Evolutionary conservation across 257 asterid species (phyloP).

Genomic region (Thymus quinquecostatus): DNA sequence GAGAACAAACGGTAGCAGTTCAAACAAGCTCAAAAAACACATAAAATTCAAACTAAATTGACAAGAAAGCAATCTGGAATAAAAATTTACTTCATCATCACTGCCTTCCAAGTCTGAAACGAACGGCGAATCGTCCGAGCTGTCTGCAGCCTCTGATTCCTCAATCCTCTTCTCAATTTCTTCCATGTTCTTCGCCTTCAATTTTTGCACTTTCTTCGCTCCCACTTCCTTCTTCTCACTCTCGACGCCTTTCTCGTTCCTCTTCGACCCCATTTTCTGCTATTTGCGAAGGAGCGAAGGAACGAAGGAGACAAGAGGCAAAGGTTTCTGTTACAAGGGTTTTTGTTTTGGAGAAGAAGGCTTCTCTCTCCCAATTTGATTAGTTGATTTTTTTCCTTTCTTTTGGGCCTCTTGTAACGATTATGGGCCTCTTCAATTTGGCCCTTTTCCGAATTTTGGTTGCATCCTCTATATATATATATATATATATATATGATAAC

Average conservation of each 20-base stretch:
- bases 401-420: too few species aligned
- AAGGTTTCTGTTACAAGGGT: too few species aligned
- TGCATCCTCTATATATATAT: too few species aligned
- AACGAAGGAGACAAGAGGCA: neutral
- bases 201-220: slow-evolving; percentile 21
- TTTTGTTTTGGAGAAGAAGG: neutral
- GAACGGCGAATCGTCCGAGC: slow-evolving; percentile 45
- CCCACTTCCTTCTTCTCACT: neutral
- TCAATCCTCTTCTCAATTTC: slow-evolving; percentile 35
- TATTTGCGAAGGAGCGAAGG: neutral
- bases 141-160: slow-evolving; percentile 31
- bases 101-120: slow-evolving; percentile 36
- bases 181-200: slow-evolving; percentile 28
- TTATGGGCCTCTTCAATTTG: too few species aligned
- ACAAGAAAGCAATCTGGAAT: neutral
- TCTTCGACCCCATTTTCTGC: slow-evolving; percentile 29
- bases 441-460: too few species aligned
- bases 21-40: neutral
- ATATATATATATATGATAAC: too few species aligned
- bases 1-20: neutral
- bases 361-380: neutral
- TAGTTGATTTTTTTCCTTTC: too few species aligned
- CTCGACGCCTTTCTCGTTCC: slow-evolving; percentile 25
- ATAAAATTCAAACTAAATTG: neutral
- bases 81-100: slow-evolving; percentile 34